These are phyloP conservation scores for Lophium mytilinum DNA, from an alignment of 495 filamentous ascomycete genomes.

Conservation along the genomic window DNA sequence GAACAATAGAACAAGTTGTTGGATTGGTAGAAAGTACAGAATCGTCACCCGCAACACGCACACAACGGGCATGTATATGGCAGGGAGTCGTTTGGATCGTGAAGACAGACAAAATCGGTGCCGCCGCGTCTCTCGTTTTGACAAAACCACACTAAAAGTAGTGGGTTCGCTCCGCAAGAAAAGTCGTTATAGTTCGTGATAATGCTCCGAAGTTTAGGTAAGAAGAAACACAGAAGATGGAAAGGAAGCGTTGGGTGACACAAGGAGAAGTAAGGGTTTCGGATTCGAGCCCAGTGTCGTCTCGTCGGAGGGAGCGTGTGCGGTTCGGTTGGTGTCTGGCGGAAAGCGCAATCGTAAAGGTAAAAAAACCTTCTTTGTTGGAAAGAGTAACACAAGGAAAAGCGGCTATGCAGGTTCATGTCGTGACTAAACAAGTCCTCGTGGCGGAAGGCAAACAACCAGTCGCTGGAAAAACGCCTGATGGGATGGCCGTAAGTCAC, in stretches of 20 bases:
- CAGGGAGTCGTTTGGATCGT: conserved; percentile 26
- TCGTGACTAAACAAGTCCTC: conserved; percentile 7
- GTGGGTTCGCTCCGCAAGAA: conserved; percentile 4
- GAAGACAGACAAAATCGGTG: conserved; percentile 12
- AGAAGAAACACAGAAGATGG: conserved; percentile 20
- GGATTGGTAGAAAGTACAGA: conserved; percentile 23
- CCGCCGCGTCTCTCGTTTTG: background rate
- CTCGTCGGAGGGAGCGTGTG: background rate
- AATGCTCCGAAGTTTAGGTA: conserved; percentile 14
- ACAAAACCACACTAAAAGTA: background rate
- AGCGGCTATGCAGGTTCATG: background rate
- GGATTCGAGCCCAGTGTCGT: background rate
- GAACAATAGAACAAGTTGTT: background rate
- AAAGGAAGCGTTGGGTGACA: conserved; percentile 4
- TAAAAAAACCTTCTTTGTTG: background rate
- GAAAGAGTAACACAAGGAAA: conserved; percentile 15
- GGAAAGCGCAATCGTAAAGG: conserved; percentile 1
- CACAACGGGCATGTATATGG: conserved; percentile 10
- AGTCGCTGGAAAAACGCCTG: conserved; percentile 10
- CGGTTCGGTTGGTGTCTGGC: background rate
- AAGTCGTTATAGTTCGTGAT: conserved; percentile 24
- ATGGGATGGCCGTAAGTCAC: background rate
- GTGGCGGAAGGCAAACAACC: conserved; percentile 6
- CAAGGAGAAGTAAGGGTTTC: background rate
- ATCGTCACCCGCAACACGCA: conserved; percentile 21